Conservation (phyloP, 1,284 basidiomycete genomes). For the Ganoderma boninense region DNA sequence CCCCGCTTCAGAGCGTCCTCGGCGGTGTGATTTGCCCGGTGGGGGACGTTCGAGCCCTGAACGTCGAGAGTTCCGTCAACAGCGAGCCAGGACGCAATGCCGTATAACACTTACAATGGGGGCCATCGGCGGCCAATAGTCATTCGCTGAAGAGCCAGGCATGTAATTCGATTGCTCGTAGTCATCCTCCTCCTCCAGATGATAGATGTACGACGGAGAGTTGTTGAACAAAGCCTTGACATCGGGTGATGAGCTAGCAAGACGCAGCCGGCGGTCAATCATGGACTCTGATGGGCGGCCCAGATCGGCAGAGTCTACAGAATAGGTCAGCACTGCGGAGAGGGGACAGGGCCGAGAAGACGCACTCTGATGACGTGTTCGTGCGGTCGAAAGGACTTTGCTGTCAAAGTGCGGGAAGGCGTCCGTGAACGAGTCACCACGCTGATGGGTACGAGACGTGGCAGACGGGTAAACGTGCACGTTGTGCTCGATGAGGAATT, state of each 20-base stretch:
- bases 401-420: constrained; percentile 98
- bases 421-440: constrained; percentile 93
- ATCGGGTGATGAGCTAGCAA: constrained; percentile 91
- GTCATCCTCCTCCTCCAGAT: constrained; percentile 72
- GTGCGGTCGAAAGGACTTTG: constrained; percentile 86
- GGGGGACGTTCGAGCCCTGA: constrained; percentile 71
- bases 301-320: constrained; percentile 78
- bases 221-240: constrained; percentile 95
- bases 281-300: constrained; percentile 73
- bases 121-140: constrained; percentile 81
- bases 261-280: constrained; percentile 79
- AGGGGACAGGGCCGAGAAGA: neutral
- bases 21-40: constrained; percentile 63
- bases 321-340: neutral
- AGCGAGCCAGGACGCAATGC: neutral
- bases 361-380: constrained; percentile 66
- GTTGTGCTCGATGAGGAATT: constrained; percentile 88
- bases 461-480: constrained; percentile 82
- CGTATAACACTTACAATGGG: constrained; percentile 66
- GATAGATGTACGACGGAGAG: constrained; percentile 78
- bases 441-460: constrained; percentile 76
- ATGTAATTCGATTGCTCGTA: constrained; percentile 62
- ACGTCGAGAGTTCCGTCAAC: constrained; percentile 28
- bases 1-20: constrained; percentile 85
- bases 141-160: constrained; percentile 54